Evolutionary conservation across 2,329 filamentous ascomycete genomes (phyloP).

Genomic region (Rutstroemia sp.): DNA sequence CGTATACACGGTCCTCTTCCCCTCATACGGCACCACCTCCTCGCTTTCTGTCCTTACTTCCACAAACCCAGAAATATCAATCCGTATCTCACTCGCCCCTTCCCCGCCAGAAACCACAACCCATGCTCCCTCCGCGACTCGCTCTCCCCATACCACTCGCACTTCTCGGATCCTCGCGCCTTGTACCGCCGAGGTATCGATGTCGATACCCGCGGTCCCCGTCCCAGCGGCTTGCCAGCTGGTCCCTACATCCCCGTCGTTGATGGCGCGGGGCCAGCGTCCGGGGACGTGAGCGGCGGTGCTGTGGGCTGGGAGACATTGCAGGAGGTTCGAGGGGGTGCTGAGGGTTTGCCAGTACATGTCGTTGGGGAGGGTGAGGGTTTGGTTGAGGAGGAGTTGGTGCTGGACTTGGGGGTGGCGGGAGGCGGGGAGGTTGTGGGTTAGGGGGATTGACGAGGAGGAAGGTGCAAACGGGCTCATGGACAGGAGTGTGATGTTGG

Average conservation of each 20-base stretch:
- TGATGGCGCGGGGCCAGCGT: constrained; percentile 56
- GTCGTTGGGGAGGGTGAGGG: constrained; percentile 46
- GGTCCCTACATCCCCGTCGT: constrained; percentile 56
- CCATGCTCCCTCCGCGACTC: background rate
- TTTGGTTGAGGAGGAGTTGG: constrained; percentile 37
- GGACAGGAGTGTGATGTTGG: constrained; percentile 38
- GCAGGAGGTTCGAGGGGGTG: constrained; percentile 47
- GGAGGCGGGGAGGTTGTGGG: constrained; percentile 38
- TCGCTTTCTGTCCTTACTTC: background rate
- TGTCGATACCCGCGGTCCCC: background rate
- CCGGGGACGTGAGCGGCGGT: constrained; percentile 41
- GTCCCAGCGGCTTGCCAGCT: constrained; percentile 49
- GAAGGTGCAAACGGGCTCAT: constrained; percentile 15
- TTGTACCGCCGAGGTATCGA: background rate
- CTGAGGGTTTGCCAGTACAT: constrained; percentile 41
- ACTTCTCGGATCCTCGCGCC: background rate
- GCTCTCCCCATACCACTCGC: background rate
- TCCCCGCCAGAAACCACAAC: background rate
- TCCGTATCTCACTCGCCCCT: background rate
- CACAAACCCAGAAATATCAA: background rate
- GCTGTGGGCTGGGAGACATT: constrained; percentile 46
- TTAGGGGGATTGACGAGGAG: constrained; percentile 35
- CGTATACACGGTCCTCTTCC: constrained; percentile 12
- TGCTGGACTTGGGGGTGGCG: constrained; percentile 29
- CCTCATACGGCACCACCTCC: constrained; percentile 10